Evolutionary conservation across 441 rosid species (phyloP).

Genomic region (Syzygium malaccense): DNA sequence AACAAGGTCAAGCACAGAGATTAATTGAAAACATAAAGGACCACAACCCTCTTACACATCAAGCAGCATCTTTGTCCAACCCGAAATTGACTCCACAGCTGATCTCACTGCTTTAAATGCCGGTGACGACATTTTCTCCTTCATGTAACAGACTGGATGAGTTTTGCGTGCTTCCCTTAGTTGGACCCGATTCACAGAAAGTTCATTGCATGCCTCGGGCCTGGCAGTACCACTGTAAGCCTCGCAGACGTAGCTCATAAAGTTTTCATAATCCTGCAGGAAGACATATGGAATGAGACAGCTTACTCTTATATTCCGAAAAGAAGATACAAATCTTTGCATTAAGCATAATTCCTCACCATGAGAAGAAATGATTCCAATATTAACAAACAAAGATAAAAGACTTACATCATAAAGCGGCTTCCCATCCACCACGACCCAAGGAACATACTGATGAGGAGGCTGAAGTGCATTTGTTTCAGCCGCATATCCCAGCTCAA

Average conservation of each 20-base stretch:
- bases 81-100: neutral
- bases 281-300: neutral
- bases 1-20: neutral
- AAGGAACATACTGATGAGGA: slow-evolving; percentile 83
- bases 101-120: slow-evolving; percentile 6
- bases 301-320: neutral
- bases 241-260: slow-evolving; percentile 68
- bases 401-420: slow-evolving; percentile 83
- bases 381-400: neutral
- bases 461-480: slow-evolving; percentile 80
- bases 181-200: slow-evolving; percentile 4
- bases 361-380: neutral
- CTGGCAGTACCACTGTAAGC: slow-evolving; percentile 48
- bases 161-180: slow-evolving; percentile 5
- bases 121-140: neutral
- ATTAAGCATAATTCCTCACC: neutral
- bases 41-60: neutral
- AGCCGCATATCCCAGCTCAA: slow-evolving; percentile 66
- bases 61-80: neutral
- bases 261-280: slow-evolving; percentile 68
- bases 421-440: slow-evolving; percentile 89
- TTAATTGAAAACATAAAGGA: neutral
- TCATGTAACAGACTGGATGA: slow-evolving; percentile 37
- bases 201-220: slow-evolving; percentile 44
- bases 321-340: neutral